A percentile compares a stretch with the other conserved stretches of the same genome.
These are phyloP conservation scores for Rhodotorula sp. DNA, from an alignment of 1,284 basidiomycete genomes.

Conservation along the genomic window DNA sequence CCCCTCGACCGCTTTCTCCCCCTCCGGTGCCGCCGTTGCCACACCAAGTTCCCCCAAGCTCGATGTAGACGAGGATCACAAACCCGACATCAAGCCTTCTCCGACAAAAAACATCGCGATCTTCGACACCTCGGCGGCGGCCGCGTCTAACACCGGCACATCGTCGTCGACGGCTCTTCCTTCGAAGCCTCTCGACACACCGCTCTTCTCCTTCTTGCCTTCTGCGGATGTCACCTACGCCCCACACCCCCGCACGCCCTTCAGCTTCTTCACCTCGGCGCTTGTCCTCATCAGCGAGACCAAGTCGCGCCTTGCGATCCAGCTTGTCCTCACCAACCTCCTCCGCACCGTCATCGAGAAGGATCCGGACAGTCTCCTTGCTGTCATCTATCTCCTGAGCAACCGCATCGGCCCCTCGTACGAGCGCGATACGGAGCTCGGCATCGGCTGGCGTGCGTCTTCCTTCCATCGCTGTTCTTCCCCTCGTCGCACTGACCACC, in stretches of 20 bases:
- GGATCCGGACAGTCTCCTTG: slow-evolving; percentile 70
- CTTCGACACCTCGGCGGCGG: slow-evolving; percentile 27
- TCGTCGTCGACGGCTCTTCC: background rate
- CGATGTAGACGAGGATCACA: background rate
- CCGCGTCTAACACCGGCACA: background rate
- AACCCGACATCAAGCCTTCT: slow-evolving; percentile 19
- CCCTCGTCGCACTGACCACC: slow-evolving; percentile 43
- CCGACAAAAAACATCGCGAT: slow-evolving; percentile 27
- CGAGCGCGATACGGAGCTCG: slow-evolving; percentile 52
- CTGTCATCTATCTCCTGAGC: slow-evolving; percentile 84
- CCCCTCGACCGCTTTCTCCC: background rate
- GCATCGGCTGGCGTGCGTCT: slow-evolving; percentile 48
- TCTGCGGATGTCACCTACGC: slow-evolving; percentile 34
- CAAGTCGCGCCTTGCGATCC: slow-evolving; percentile 76
- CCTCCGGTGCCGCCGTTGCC: background rate
- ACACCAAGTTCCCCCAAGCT: background rate
- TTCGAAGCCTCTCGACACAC: slow-evolving; percentile 44
- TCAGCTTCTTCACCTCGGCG: slow-evolving; percentile 76
- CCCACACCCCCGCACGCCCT: slow-evolving; percentile 59
- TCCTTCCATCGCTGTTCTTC: background rate
- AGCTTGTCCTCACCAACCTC: slow-evolving; percentile 76
- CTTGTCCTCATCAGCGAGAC: slow-evolving; percentile 73
- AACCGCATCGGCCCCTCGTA: slow-evolving; percentile 74
- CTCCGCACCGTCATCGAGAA: slow-evolving; percentile 69
- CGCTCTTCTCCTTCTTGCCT: slow-evolving; percentile 50